These are phyloP conservation scores for Nigrospora osmanthi DNA, from an alignment of 2,329 filamentous ascomycete species.

Conservation along the genomic window DNA sequence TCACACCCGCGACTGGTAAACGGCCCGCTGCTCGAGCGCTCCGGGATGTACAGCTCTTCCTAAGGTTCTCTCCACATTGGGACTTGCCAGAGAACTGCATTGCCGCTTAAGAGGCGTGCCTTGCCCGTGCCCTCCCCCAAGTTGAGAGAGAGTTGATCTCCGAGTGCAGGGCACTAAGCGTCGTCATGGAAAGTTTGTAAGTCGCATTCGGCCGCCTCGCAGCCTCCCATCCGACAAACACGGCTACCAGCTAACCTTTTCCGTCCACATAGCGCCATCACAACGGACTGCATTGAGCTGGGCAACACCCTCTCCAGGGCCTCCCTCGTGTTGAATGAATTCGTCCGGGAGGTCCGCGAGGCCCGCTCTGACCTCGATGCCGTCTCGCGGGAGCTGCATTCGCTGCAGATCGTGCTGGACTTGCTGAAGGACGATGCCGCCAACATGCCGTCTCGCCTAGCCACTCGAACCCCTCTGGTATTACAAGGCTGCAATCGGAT, in stretches of 20 bases:
- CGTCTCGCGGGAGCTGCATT: conserved; percentile 31
- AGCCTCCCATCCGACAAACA: not conserved
- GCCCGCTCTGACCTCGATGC: conserved; percentile 28
- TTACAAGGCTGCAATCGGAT: conserved; percentile 25
- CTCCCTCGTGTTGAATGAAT: conserved; percentile 21
- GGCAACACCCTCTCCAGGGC: conserved; percentile 25
- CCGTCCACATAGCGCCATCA: conserved; percentile 22
- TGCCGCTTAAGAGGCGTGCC: too few species aligned
- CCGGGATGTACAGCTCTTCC: too few species aligned
- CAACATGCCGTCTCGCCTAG: conserved; percentile 25
- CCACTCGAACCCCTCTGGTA: conserved; percentile 24
- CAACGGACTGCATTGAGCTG: conserved; percentile 27
- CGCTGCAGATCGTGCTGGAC: conserved; percentile 28
- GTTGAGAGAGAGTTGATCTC: too few species aligned
- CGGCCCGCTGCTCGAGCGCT: too few species aligned
- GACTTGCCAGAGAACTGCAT: too few species aligned
- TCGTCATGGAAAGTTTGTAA: conserved; percentile 1
- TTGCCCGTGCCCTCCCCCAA: too few species aligned
- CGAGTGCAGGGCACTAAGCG: too few species aligned
- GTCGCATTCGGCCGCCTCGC: not conserved
- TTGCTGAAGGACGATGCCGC: conserved; percentile 30
- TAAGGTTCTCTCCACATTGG: too few species aligned
- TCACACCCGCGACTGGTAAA: too few species aligned
- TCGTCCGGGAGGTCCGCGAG: conserved; percentile 32
- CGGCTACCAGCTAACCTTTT: too few species aligned